Evolutionary conservation across 2,329 filamentous ascomycete genomes (phyloP).

Genomic region (Cadophora gregata): DNA sequence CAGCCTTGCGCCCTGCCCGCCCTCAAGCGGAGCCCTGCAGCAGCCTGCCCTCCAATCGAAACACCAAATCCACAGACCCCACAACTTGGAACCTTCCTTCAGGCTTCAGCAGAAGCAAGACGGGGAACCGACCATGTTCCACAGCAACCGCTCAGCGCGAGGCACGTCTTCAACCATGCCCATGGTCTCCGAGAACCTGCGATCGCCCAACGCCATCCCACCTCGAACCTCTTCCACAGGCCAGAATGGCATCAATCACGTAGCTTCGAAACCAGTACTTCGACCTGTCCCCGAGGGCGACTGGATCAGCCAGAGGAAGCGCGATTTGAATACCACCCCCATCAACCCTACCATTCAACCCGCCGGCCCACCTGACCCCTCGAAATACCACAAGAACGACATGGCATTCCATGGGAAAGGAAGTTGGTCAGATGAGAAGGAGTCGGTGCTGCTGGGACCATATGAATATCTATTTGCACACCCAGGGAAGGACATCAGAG

Average conservation of each 20-base stretch:
- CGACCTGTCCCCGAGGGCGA: conserved; percentile 64
- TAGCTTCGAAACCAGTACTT: conserved; percentile 48
- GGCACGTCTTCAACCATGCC: conserved; percentile 27
- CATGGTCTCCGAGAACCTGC: conserved; percentile 34
- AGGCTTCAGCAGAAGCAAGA: background rate
- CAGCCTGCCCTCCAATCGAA: conserved; percentile 17
- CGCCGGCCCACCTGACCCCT: conserved; percentile 33
- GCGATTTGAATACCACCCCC: conserved; percentile 35
- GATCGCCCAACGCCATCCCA: conserved; percentile 72
- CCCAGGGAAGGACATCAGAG: conserved; percentile 84
- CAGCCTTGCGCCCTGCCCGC: conserved; percentile 15
- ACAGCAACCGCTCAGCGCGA: conserved; percentile 29
- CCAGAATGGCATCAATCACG: conserved; percentile 45
- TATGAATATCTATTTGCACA: conserved; percentile 81
- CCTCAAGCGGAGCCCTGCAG: conserved; percentile 23
- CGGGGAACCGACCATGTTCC: conserved; percentile 28
- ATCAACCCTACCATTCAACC: conserved; percentile 39
- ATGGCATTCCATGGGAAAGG: conserved; percentile 43
- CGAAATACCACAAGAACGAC: conserved; percentile 39
- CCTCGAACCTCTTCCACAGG: conserved; percentile 74
- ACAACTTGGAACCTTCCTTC: background rate
- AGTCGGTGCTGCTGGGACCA: conserved; percentile 77
- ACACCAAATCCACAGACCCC: conserved; percentile 8
- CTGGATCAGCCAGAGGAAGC: conserved; percentile 58
- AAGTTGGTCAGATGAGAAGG: conserved; percentile 74